Evolutionary conservation across 2,329 filamentous ascomycete genomes (phyloP).

Genomic region (Pseudogymnoascus sp.): DNA sequence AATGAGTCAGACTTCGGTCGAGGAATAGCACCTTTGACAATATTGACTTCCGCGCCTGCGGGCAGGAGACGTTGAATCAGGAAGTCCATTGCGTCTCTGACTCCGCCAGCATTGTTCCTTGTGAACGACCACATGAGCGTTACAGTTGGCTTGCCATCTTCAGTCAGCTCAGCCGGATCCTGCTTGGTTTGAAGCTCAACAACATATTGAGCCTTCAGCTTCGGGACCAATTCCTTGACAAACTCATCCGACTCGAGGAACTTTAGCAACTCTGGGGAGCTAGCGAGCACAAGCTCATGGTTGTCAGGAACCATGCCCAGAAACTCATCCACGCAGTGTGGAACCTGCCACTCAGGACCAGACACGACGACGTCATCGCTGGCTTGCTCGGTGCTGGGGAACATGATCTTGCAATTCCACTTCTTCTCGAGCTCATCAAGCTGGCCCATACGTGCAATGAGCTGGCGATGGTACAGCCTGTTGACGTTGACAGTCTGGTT

Average conservation of each 20-base stretch:
- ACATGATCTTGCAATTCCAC: conserved; percentile 99
- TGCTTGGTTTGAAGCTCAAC: conserved; percentile 74
- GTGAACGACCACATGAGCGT: conserved; percentile 76
- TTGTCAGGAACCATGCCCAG: conserved; percentile 96
- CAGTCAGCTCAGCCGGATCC: conserved; percentile 49
- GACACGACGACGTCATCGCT: conserved; percentile 95
- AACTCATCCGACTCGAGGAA: conserved; percentile 80
- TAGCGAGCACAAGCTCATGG: conserved; percentile 80
- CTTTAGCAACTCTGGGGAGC: conserved; percentile 65
- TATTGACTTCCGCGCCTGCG: conserved; percentile 77
- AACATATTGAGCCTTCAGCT: conserved; percentile 85
- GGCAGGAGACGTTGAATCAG: conserved; percentile 78
- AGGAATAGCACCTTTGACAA: conserved; percentile 89
- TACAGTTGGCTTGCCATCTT: conserved; percentile 49
- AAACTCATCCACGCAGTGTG: conserved; percentile 91
- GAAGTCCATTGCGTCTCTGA: conserved; percentile 94
- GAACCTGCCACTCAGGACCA: conserved; percentile 96
- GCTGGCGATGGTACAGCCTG: conserved; percentile 87
- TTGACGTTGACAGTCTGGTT: conserved; percentile 90
- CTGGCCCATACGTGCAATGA: conserved; percentile 78
- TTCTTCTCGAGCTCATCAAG: conserved; percentile 96
- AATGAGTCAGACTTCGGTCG: conserved; percentile 99
- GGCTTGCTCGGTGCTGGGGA: conserved; percentile 93
- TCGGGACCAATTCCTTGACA: conserved; percentile 67
- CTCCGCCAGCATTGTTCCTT: conserved; percentile 89